These are phyloP conservation scores for Periconia sp. DNA, from an alignment of 2,329 filamentous ascomycete genomes.

Conservation along the genomic window DNA sequence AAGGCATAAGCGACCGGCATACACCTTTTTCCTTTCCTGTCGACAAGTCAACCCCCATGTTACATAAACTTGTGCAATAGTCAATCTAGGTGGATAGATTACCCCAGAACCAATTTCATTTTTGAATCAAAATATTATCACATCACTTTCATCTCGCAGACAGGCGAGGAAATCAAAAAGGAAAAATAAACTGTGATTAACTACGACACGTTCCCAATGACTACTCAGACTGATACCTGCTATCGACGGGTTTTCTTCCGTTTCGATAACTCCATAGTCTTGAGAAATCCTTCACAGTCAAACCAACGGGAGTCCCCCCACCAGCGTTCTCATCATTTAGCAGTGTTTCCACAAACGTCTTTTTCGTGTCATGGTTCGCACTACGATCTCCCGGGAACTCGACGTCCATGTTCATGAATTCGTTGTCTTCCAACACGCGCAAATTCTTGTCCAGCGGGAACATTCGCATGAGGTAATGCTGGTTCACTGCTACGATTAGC, in stretches of 20 bases:
- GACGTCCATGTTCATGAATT: slow-evolving; percentile 61
- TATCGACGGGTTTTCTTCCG: slow-evolving; percentile 2
- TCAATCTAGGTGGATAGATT: slow-evolving; percentile 39
- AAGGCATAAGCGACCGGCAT: slow-evolving; percentile 38
- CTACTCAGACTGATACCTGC: neutral
- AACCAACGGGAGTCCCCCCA: neutral
- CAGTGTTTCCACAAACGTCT: neutral
- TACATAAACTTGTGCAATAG: slow-evolving; percentile 47
- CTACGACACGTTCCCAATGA: too few relatives aligned
- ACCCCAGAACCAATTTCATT: slow-evolving; percentile 16
- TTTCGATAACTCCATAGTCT: slow-evolving; percentile 9
- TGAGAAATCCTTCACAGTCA: slow-evolving; percentile 4
- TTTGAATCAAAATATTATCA: neutral
- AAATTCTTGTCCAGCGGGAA: slow-evolving; percentile 56
- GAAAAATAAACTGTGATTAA: too few relatives aligned
- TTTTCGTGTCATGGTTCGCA: neutral
- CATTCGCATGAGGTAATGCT: slow-evolving; percentile 64
- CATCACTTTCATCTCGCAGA: neutral
- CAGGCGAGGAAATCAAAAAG: neutral
- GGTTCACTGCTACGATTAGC: too few relatives aligned
- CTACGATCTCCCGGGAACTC: neutral
- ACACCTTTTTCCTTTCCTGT: slow-evolving; percentile 28
- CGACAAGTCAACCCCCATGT: slow-evolving; percentile 29
- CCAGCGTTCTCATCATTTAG: neutral
- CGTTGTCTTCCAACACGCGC: slow-evolving; percentile 54